A percentile compares a stretch with the other conserved stretches of the same genome.
phyloP scores from a whole-genome alignment of 73 alveolate genomes.

The Paramecium octaurelia region DNA sequence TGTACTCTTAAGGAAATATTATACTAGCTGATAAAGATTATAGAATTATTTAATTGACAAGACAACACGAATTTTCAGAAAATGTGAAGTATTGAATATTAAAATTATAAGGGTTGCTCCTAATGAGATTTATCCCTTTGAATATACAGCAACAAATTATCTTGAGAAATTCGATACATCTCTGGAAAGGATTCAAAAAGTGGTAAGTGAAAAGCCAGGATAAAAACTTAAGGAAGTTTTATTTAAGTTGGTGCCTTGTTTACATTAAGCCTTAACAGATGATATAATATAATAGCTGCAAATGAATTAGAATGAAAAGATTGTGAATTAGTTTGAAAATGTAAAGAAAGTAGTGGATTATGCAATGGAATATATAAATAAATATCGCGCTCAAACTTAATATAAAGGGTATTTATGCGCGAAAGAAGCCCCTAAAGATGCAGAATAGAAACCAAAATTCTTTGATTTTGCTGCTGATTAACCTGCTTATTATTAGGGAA shows the following conservation, averaged over 20 bases:
- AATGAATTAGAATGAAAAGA: conserved; percentile 66
- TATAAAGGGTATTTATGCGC: conserved; percentile 39
- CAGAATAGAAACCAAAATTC: conserved; percentile 51
- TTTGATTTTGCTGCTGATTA: conserved; percentile 71
- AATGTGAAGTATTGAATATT: conserved; percentile 52
- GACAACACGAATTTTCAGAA: conserved; percentile 82
- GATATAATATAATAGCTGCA: conserved; percentile 68
- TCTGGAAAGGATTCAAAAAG: conserved; percentile 58
- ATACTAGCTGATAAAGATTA: conserved; percentile 81
- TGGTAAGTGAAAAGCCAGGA: conserved; percentile 62
- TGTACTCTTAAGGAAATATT: conserved; percentile 83
- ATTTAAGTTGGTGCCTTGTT: conserved; percentile 74
- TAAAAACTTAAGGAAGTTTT: conserved; percentile 66
- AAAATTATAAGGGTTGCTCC: conserved; percentile 62
- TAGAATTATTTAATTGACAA: conserved; percentile 69
- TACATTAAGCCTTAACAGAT: conserved; percentile 73
- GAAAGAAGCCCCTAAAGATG: conserved; percentile 60
- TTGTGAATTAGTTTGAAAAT: conserved; percentile 55
- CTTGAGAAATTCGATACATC: conserved; percentile 66
- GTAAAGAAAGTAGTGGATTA: conserved; percentile 66
- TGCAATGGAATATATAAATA: conserved; percentile 63
- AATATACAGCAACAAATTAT: conserved; percentile 75
- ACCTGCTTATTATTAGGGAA: conserved; percentile 59
- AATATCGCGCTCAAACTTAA: conserved; percentile 26
- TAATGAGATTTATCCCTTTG: conserved; percentile 84